phyloP scores from a whole-genome alignment of 768 basidiomycete species.

The Filobasidium floriforme region DNA sequence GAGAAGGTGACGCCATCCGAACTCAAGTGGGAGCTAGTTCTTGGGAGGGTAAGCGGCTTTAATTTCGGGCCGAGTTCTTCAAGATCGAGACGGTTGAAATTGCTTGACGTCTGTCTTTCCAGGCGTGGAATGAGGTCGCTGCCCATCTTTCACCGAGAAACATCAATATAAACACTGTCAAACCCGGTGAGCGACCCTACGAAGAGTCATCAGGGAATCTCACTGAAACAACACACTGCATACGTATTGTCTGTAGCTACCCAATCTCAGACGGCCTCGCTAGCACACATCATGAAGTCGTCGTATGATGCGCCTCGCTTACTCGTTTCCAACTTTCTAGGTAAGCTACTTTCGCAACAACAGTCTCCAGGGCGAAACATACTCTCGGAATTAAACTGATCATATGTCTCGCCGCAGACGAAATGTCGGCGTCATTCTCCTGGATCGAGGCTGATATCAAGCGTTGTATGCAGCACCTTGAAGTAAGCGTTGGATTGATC shows the following conservation, averaged over 20 bases:
- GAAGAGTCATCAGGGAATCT: neutral
- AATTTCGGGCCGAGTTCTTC: too few species aligned
- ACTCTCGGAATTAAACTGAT: neutral
- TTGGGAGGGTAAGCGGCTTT: constrained; percentile 4
- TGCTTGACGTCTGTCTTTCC: neutral
- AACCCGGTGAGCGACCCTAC: neutral
- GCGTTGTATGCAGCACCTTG: constrained; percentile 27
- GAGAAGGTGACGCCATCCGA: neutral
- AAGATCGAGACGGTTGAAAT: too few species aligned
- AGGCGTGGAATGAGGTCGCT: constrained; percentile 15
- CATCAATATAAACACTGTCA: constrained; percentile 5
- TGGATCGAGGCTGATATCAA: constrained; percentile 32
- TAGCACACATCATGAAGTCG: neutral
- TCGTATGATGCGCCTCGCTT: neutral
- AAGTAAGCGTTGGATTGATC: constrained; percentile 12
- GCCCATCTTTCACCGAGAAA: constrained; percentile 17
- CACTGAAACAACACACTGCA: neutral
- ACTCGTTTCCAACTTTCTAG: constrained; percentile 30
- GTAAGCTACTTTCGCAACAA: constrained; percentile 17
- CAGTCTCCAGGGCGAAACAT: neutral
- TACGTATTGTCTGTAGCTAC: neutral
- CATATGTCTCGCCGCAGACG: constrained; percentile 18
- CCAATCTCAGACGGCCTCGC: neutral
- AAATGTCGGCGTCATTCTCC: constrained; percentile 29
- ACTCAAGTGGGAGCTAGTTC: neutral